Percentiles rank a stretch among this genome's conserved stretches.
Evolutionary conservation across 2,329 filamentous ascomycete species (phyloP).

Genomic region (Claviceps arundinis): DNA sequence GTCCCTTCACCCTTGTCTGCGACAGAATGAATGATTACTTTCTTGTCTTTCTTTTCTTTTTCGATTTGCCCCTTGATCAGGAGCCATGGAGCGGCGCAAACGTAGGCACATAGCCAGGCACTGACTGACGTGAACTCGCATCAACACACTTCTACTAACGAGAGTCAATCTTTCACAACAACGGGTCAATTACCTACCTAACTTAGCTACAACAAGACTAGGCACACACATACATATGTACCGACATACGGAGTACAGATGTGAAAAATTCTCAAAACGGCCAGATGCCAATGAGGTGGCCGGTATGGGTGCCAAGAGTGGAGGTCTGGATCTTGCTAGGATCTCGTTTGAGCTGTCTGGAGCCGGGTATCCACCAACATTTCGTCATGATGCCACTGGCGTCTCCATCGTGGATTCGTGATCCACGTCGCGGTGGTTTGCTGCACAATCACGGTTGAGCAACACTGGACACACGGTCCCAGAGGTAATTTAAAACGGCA

Average conservation of each 20-base stretch:
- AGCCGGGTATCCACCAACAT: conserved; percentile 5
- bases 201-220: not conserved
- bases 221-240: not conserved
- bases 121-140: no score
- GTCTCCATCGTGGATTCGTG: conserved; percentile 1
- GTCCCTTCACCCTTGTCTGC: not conserved
- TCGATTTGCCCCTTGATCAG: no score
- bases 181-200: no score
- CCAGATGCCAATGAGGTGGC: not conserved
- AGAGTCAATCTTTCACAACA: no score
- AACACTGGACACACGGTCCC: conserved; percentile 14
- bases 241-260: not conserved
- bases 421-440: conserved; percentile 3
- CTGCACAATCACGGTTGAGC: not conserved
- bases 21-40: not conserved
- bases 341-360: conserved; percentile 1
- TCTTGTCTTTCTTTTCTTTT: not conserved
- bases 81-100: not conserved
- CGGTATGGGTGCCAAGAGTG: conserved; percentile 3
- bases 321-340: conserved; percentile 7
- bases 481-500: conserved; percentile 8
- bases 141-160: not conserved
- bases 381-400: conserved; percentile 5
- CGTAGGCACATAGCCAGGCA: no score
- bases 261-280: not conserved